These are phyloP conservation scores for Secale cereale DNA, from an alignment of 176 grass and related monocot genomes.

Conservation along the genomic window DNA sequence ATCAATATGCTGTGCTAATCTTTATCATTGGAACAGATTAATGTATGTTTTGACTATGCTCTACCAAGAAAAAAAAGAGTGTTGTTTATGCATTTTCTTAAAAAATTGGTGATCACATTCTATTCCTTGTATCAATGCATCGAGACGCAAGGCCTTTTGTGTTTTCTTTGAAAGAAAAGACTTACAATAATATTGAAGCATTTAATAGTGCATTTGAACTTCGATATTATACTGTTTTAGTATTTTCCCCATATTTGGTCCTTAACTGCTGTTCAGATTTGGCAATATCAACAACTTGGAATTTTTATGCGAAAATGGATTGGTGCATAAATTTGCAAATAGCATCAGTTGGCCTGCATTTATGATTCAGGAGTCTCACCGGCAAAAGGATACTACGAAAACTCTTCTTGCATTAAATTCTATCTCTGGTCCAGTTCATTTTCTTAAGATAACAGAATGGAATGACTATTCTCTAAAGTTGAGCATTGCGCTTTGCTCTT, in stretches of 20 bases:
- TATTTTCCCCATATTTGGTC: conserved; percentile 16
- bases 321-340: conserved; percentile 86
- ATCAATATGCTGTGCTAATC: background rate
- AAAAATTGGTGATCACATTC: background rate
- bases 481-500: conserved; percentile 75
- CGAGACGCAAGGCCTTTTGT: background rate
- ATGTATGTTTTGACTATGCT: background rate
- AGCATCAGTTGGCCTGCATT: conserved; percentile 87
- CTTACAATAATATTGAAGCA: conserved; percentile 18
- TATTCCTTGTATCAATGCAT: background rate
- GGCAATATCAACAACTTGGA: conserved; percentile 71
- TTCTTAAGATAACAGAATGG: conserved; percentile 69
- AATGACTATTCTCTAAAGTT: conserved; percentile 70
- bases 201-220: conserved; percentile 7
- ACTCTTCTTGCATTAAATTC: conserved; percentile 32
- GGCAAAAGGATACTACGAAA: conserved; percentile 18
- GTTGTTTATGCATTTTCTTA: background rate
- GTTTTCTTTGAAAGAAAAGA: background rate
- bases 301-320: conserved; percentile 81
- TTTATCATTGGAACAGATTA: background rate
- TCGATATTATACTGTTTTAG: conserved; percentile 1
- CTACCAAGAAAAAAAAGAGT: background rate
- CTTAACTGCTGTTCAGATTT: conserved; percentile 74
- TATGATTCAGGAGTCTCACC: conserved; percentile 65
- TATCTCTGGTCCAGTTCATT: conserved; percentile 22